Evolutionary conservation across 768 basidiomycete genomes (phyloP).

Genomic region (Termitomyces sp.): DNA sequence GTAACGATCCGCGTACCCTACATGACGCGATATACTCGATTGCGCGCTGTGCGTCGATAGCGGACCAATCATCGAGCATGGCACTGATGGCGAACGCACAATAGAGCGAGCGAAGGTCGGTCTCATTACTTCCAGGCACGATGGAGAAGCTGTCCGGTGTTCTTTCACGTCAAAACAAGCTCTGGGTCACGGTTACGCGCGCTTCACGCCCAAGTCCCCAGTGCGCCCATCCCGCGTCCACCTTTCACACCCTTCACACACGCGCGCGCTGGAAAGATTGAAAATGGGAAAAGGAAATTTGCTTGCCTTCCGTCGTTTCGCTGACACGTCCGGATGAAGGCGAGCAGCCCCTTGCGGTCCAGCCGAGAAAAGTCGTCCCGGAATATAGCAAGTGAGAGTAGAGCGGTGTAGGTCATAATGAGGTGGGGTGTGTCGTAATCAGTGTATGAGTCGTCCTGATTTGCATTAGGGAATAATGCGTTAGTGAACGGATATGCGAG

Average conservation of each 20-base stretch:
- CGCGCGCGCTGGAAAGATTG: neutral
- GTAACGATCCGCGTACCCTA: constrained; percentile 42
- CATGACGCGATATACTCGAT: constrained; percentile 64
- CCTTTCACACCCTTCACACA: no score
- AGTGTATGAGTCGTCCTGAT: constrained; percentile 28
- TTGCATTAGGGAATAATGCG: neutral
- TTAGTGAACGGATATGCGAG: constrained; percentile 1
- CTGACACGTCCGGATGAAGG: constrained; percentile 70
- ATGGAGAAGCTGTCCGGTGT: constrained; percentile 56
- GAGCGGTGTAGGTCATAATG: constrained; percentile 91
- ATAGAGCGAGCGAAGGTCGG: constrained; percentile 79
- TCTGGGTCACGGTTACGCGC: neutral
- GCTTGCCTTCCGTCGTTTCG: constrained; percentile 71
- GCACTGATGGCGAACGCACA: constrained; percentile 81
- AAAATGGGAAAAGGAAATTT: neutral
- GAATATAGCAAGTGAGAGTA: constrained; percentile 78
- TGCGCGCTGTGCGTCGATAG: constrained; percentile 56
- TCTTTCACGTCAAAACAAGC: constrained; percentile 1
- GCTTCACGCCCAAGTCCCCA: no score
- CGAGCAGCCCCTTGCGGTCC: constrained; percentile 60
- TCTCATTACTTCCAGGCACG: constrained; percentile 60
- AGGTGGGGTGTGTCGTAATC: constrained; percentile 72
- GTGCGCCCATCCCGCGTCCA: no score
- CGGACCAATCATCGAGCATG: constrained; percentile 78
- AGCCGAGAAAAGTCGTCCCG: constrained; percentile 78